A percentile compares a stretch with the other conserved stretches of the same genome.
These are phyloP conservation scores for Cladophialophora chaetospira DNA, from an alignment of 2,329 filamentous ascomycete species.

Conservation along the genomic window DNA sequence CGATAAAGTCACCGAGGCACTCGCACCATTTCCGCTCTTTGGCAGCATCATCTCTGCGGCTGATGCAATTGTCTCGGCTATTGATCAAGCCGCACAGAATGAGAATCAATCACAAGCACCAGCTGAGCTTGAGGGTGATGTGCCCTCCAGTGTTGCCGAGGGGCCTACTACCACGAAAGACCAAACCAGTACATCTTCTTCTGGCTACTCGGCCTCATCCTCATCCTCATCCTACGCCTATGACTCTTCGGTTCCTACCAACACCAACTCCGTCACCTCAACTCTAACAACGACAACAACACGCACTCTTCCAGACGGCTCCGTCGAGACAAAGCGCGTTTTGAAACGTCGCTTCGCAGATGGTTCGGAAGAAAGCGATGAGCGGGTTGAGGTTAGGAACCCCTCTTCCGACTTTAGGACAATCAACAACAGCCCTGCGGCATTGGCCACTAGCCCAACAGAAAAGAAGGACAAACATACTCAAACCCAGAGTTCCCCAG, in stretches of 20 bases:
- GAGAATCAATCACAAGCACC: not conserved
- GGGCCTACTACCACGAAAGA: not conserved
- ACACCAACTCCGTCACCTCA: conserved; percentile 47
- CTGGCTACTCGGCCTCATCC: conserved; percentile 11
- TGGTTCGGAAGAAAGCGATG: conserved; percentile 60
- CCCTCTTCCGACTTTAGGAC: not conserved
- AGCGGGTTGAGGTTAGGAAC: conserved; percentile 41
- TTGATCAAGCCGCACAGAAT: conserved; percentile 14
- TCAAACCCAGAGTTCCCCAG: conserved; percentile 3
- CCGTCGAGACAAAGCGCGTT: conserved; percentile 58
- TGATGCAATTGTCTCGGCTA: conserved; percentile 19
- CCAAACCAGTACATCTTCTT: not conserved
- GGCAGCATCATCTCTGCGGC: conserved; percentile 21
- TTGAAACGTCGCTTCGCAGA: conserved; percentile 62
- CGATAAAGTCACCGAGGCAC: conserved; percentile 14
- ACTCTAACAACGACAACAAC: conserved; percentile 61
- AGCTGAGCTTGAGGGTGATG: not conserved
- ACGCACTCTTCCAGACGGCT: conserved; percentile 58
- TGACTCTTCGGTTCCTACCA: not conserved
- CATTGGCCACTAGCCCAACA: not conserved
- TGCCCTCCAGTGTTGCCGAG: not conserved
- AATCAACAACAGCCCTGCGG: not conserved
- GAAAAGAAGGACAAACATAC: conserved; percentile 16
- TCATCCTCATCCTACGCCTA: conserved; percentile 6
- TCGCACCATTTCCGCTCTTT: conserved; percentile 20